Conservation (phyloP, 192 early-diverging fungal species). For the Backusella liffmaniae region DNA sequence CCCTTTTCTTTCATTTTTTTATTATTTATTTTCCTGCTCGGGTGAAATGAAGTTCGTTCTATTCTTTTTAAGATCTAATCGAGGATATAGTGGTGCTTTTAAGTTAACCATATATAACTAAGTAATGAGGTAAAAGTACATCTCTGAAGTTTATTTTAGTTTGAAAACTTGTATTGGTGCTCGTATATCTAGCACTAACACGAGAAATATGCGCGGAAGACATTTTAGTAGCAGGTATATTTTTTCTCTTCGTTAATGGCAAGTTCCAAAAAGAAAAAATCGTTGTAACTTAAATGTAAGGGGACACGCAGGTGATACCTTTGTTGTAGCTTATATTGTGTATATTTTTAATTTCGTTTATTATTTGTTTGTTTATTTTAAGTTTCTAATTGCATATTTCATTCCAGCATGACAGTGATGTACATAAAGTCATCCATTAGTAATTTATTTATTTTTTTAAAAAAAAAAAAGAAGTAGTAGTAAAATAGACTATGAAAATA, state of each 20-base stretch:
- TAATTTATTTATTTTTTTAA: background rate
- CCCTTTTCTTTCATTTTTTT: background rate
- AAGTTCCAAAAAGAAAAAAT: constrained; percentile 4
- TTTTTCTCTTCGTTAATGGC: background rate
- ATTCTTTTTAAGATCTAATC: background rate
- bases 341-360: constrained; percentile 3
- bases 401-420: background rate
- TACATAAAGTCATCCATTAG: background rate
- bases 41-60: background rate
- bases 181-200: background rate
- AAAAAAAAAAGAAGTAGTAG: background rate
- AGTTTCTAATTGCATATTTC: background rate
- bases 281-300: constrained; percentile 8
- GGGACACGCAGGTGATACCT: background rate
- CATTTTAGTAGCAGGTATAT: background rate
- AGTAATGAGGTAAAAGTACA: background rate
- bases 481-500: background rate
- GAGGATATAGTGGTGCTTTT: background rate
- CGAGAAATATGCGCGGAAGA: background rate
- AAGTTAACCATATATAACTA: background rate
- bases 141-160: background rate
- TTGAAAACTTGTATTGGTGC: background rate
- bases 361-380: background rate
- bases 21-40: background rate
- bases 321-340: background rate